A percentile compares a stretch with the other conserved stretches of the same genome.
Evolutionary conservation across 2,329 filamentous ascomycete genomes (phyloP).

Genomic region (Colletotrichum costaricense): DNA sequence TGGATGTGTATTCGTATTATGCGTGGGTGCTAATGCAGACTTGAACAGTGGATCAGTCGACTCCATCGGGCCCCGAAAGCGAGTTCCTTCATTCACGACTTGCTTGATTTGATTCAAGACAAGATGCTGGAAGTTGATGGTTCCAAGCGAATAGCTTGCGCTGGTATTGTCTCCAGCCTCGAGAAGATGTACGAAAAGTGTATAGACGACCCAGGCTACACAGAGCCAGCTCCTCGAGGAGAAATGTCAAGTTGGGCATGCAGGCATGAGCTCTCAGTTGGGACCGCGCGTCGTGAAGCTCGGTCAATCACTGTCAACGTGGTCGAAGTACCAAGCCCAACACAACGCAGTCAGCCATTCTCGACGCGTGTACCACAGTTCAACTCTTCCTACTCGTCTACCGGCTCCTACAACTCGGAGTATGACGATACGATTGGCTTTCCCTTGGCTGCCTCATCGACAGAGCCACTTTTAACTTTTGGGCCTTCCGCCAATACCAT

Average conservation of each 20-base stretch:
- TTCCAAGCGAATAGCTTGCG: not conserved
- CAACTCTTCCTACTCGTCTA: not conserved
- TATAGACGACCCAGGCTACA: not conserved
- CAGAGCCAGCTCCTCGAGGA: not conserved
- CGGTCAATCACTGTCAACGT: not conserved
- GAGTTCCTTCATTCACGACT: not conserved
- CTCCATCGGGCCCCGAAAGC: not conserved
- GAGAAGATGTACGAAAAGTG: not conserved
- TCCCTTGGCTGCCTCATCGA: not conserved
- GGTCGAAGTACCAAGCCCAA: not conserved
- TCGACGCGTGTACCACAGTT: not conserved
- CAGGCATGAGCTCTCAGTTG: not conserved
- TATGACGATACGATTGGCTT: too few species aligned
- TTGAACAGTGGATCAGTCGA: slow-evolving; percentile 4
- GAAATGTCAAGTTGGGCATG: not conserved
- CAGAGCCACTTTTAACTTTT: not conserved
- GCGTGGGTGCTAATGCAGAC: not conserved
- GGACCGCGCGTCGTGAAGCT: not conserved
- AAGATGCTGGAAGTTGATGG: not conserved
- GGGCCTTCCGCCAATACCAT: not conserved
- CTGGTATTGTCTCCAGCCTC: not conserved
- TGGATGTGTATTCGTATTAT: not conserved
- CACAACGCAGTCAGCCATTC: not conserved
- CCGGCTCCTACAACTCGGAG: too few species aligned
- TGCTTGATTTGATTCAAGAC: not conserved